phyloP scores from a whole-genome alignment of 1,139 yeast species.

The Trichomonascaceae sp. region DNA sequence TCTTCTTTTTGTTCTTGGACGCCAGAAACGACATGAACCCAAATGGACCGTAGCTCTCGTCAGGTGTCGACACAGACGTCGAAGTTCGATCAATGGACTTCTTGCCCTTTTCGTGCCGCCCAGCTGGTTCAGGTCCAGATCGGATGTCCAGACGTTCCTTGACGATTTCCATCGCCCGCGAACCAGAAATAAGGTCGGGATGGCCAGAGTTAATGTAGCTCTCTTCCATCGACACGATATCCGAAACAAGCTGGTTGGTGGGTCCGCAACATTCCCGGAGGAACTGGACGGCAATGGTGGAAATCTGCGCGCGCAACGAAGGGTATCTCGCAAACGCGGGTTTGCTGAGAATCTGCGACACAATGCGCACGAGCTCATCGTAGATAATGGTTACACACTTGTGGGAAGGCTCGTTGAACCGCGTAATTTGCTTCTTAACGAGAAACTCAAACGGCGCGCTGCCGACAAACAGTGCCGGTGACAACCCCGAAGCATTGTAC shows the following conservation, averaged over 20 bases:
- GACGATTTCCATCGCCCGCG: conserved; percentile 90
- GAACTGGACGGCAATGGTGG: conserved; percentile 67
- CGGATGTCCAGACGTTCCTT: conserved; percentile 90
- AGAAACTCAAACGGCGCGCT: conserved; percentile 94
- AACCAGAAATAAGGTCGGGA: conserved; percentile 88
- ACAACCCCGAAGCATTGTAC: conserved; percentile 91
- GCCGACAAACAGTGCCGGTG: conserved; percentile 93
- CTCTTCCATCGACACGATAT: conserved; percentile 73
- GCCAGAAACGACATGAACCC: conserved; percentile 84
- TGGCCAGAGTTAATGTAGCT: conserved; percentile 96
- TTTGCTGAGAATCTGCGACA: conserved; percentile 74
- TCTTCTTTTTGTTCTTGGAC: conserved; percentile 81
- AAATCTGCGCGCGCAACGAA: conserved; percentile 71
- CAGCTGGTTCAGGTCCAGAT: conserved; percentile 37
- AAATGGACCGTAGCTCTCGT: conserved; percentile 44
- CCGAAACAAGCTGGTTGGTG: conserved; percentile 72
- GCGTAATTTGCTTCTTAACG: conserved; percentile 83
- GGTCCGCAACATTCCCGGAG: conserved; percentile 73
- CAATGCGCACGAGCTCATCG: conserved; percentile 86
- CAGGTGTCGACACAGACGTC: conserved; percentile 7
- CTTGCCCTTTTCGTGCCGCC: not conserved
- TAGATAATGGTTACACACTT: conserved; percentile 85
- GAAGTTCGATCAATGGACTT: conserved; percentile 5
- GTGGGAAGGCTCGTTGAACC: conserved; percentile 92
- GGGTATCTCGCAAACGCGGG: conserved; percentile 86